A percentile compares a stretch with the other conserved stretches of the same genome.
phyloP scores from a whole-genome alignment of 257 asterid genomes.

The Eustoma russellianum region DNA sequence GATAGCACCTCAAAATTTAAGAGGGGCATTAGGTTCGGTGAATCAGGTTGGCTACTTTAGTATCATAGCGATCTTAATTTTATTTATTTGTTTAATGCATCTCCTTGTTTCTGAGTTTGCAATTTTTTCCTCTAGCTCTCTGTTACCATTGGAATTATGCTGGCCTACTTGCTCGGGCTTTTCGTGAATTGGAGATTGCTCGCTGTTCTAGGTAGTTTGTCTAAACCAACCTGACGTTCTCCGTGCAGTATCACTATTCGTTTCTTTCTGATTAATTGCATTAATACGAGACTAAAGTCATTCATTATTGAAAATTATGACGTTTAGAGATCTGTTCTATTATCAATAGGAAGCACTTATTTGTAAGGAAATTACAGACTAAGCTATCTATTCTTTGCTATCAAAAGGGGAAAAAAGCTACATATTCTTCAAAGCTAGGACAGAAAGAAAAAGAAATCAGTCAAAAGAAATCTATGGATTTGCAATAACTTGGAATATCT shows the following conservation, averaged over 20 bases:
- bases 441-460: no score
- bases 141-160: conserved; percentile 84
- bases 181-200: conserved; percentile 78
- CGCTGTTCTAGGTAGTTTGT: conserved; percentile 72
- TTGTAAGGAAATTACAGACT: no score
- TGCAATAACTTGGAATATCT: no score
- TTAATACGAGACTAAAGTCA: no score
- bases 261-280: background rate
- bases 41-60: conserved; percentile 52
- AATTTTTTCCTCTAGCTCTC: conserved; percentile 46
- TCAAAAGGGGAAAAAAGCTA: no score
- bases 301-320: no score
- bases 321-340: no score
- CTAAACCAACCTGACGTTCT: conserved; percentile 5
- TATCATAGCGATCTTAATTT: background rate
- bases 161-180: conserved; percentile 72
- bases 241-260: background rate
- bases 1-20: conserved; percentile 78
- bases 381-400: no score
- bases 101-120: background rate
- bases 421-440: no score
- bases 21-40: conserved; percentile 84
- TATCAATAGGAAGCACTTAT: no score
- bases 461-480: no score
- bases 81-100: background rate